Evolutionary conservation across 352 stramenopile genomes (phyloP).

Genomic region (Pythium biforme): DNA sequence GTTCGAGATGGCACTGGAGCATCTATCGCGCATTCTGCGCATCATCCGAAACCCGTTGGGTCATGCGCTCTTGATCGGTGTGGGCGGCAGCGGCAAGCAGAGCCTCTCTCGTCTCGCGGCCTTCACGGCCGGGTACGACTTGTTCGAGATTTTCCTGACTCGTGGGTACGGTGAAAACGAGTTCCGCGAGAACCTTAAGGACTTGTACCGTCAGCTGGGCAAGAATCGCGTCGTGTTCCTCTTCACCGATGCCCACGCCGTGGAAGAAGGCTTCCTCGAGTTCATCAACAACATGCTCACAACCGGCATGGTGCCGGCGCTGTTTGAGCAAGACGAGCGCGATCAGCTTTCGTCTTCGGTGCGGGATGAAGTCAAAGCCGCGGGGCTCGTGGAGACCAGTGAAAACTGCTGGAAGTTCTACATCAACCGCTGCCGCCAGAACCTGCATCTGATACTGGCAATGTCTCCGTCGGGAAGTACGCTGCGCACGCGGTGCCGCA

Average conservation of each 20-base stretch:
- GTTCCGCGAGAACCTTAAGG: conserved; percentile 94
- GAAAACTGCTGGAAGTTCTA: conserved; percentile 96
- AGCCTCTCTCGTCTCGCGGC: conserved; percentile 89
- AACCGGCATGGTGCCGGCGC: conserved; percentile 91
- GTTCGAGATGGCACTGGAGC: conserved; percentile 95
- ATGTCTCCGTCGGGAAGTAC: conserved; percentile 95
- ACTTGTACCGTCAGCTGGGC: conserved; percentile 89
- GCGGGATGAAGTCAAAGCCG: conserved; percentile 86
- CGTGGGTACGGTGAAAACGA: conserved; percentile 92
- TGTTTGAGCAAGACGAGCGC: conserved; percentile 93
- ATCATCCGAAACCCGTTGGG: conserved; percentile 92
- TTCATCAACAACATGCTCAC: conserved; percentile 98
- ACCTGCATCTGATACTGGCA: conserved; percentile 93
- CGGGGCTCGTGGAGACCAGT: conserved; percentile 87
- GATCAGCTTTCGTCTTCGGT: conserved; percentile 84
- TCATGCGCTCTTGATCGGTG: conserved; percentile 92
- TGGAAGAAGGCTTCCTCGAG: conserved; percentile 96
- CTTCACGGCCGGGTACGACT: conserved; percentile 92
- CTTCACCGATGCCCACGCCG: conserved; percentile 95
- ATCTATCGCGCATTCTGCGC: conserved; percentile 90
- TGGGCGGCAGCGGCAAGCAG: conserved; percentile 94
- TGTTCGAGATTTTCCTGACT: conserved; percentile 95
- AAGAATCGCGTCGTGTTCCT: conserved; percentile 92
- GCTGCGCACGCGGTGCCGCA: conserved; percentile 91
- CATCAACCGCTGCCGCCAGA: conserved; percentile 91